These are phyloP conservation scores for Kwoniella bestiolae DNA, from an alignment of 768 basidiomycete species.

Conservation along the genomic window DNA sequence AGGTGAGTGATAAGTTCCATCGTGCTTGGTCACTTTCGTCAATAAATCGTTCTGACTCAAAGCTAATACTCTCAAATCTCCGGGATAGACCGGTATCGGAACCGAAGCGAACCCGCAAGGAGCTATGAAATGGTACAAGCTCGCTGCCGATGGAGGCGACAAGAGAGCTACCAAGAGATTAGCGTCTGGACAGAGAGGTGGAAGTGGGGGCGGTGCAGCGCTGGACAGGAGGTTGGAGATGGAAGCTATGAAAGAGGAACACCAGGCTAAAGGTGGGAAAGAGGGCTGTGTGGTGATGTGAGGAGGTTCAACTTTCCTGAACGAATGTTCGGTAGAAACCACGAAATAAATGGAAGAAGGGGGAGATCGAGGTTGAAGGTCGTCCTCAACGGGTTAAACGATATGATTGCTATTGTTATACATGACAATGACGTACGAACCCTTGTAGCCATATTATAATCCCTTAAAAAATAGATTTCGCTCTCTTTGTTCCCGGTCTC, in stretches of 20 bases:
- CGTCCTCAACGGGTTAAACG: too few relatives aligned
- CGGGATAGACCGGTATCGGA: constrained; percentile 66
- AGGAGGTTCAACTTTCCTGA: constrained; percentile 2
- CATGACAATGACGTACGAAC: background rate
- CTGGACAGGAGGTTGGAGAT: constrained; percentile 50
- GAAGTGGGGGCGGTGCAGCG: constrained; percentile 28
- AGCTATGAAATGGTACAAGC: constrained; percentile 80
- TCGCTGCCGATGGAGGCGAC: constrained; percentile 88
- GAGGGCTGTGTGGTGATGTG: constrained; percentile 56
- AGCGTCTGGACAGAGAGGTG: constrained; percentile 63
- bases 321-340: too few relatives aligned
- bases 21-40: too few relatives aligned
- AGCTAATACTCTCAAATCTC: background rate
- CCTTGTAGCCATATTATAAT: background rate
- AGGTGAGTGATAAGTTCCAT: too few relatives aligned
- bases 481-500: too few relatives aligned
- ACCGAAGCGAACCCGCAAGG: constrained; percentile 51
- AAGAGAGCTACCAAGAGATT: constrained; percentile 88
- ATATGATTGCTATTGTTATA: too few relatives aligned
- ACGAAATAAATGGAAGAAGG: too few relatives aligned
- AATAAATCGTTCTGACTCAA: background rate
- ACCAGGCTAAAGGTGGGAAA: constrained; percentile 37
- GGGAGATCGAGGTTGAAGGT: too few relatives aligned
- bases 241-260: constrained; percentile 50
- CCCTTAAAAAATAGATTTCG: background rate